Evolutionary conservation across 2,329 filamentous ascomycete genomes (phyloP), one percentile per base, ranked within the genome.

Genomic region (Reticulascus tulasneorum): DNA sequence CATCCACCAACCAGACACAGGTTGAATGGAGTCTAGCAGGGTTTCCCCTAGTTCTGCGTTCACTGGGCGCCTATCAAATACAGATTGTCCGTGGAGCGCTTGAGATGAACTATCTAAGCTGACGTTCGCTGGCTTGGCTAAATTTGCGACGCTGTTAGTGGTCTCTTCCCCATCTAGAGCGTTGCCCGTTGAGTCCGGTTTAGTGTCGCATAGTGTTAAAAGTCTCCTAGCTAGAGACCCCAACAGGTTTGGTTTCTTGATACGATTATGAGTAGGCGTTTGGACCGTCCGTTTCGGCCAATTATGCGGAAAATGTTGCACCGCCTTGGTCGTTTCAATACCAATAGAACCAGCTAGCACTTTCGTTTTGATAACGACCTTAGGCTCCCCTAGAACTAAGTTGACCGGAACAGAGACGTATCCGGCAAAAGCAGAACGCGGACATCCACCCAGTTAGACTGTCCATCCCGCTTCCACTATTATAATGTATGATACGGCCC

Each of bases 401-500:
- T 25, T 25, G 11, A 25, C 12, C n/a, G 23, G 12, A 10, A 27
- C 2, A 2, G 0, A 17, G 24, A 18, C 16, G 18, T 16, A 6
- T 9, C 28, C n/a, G 24, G n/a, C 18, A 23, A 25, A 29, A 27
- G 32, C 23, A 34, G 24, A 34, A 34, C 7, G 24, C 17, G 13
- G 17, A 9, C 7, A 27, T 15, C 32, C 32, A 34, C 22, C 32
- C 32, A 11, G 32, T 26, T 0, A 34, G 2, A 2, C 28, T 15
- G 17, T 34, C 32, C 0, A 10, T 18, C 1, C 23, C 32, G 11
- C 32, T 34, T 13, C 1, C 1, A 12, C 10, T 1, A 11, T 5
- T 0, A n/a, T 21, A 19, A 11, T 19, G 24, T 8, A 4, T 34
- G 0, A 54, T 51, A 6, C 21, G 46, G 17, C 40, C 48, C 64